Evolutionary conservation across 495 filamentous ascomycete genomes (phyloP).

Genomic region (Neurospora sp.): DNA sequence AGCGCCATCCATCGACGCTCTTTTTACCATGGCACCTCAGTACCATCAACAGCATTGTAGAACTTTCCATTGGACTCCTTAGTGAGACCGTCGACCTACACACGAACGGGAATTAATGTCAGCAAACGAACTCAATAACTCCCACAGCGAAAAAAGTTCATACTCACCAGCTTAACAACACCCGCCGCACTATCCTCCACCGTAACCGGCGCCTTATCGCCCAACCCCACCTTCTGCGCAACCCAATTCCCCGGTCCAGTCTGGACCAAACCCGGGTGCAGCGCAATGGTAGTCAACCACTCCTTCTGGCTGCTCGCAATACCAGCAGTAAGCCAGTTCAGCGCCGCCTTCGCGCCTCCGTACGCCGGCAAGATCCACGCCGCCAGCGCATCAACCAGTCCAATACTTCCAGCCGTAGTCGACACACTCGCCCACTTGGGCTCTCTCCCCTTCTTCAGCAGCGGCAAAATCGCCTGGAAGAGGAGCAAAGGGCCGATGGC

Average conservation of each 20-base stretch:
- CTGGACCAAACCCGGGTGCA: not conserved
- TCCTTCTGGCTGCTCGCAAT: not conserved
- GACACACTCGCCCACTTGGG: conserved; percentile 11
- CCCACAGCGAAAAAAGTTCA: not conserved
- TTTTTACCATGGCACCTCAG: not conserved
- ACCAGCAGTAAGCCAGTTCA: conserved; percentile 13
- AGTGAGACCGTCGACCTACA: not conserved
- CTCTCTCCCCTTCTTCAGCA: conserved; percentile 8
- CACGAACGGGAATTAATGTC: not conserved
- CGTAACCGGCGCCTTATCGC: not conserved
- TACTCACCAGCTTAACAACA: not conserved
- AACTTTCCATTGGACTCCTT: not conserved
- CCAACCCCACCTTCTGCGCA: not conserved
- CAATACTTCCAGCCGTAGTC: conserved; percentile 9
- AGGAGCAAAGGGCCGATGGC: conserved; percentile 10
- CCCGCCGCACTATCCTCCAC: not conserved
- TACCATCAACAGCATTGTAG: not conserved
- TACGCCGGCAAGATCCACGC: conserved; percentile 11
- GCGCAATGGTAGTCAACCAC: not conserved
- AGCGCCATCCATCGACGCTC: not conserved
- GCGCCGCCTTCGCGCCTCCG: conserved; percentile 10
- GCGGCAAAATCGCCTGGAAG: conserved; percentile 7
- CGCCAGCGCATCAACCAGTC: conserved; percentile 1
- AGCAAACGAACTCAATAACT: not conserved
- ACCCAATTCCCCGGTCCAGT: not conserved